Base-by-base conservation (phyloP, 208 protist species). In the Naegleria fowleri region DNA sequence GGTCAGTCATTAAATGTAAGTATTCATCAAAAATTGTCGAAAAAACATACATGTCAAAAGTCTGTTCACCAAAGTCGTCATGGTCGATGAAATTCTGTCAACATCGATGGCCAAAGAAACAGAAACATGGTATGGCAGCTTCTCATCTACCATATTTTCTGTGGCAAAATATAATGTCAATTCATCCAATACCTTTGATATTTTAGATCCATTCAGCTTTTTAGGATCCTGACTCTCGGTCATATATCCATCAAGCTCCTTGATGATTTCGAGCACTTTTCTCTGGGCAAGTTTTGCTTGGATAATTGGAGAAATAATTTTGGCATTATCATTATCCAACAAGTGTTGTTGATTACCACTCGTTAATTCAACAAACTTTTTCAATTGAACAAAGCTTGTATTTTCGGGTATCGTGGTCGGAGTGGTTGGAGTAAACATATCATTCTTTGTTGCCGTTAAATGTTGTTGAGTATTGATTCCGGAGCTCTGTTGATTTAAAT, bases 341-440 rank as follows among this genome's bases (percentile, higher is more conserved):
- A 79, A 33, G 36, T 79, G 67, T 79, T 79, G 67, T 79, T 79
- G 67, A 33, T 36, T 79, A 36, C 67, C 67, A 79, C 67, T 79
- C 67, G 67, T 79, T 33, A 79, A 79, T 79, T 79, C 67, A 15
- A 79, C 67, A 79, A 79, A 79, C 67, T 79, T 79, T 79, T 79
- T 79, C 29, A 79, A 79, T 79, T 79, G 67, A 79, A 79, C 9
- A 79, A 79, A 79, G n/a, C 6, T 79, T 79, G 67, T 36, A 36
- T 79, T 79, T 79, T 79, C 67, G 25, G 67, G 67, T 36, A 79
- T 79, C 9, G 25, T 79, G 1, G 67, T 79, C 0, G 67, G 67
- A 36, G 67, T 79, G 19, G 67, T 29, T 29, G 22, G 19, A 67
- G 19, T 67, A 67, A 67, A 67, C 22, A 29, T 3, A 29, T 67